phyloP scores from a whole-genome alignment of 495 filamentous ascomycete species.

The Rhypophila decipiens region DNA sequence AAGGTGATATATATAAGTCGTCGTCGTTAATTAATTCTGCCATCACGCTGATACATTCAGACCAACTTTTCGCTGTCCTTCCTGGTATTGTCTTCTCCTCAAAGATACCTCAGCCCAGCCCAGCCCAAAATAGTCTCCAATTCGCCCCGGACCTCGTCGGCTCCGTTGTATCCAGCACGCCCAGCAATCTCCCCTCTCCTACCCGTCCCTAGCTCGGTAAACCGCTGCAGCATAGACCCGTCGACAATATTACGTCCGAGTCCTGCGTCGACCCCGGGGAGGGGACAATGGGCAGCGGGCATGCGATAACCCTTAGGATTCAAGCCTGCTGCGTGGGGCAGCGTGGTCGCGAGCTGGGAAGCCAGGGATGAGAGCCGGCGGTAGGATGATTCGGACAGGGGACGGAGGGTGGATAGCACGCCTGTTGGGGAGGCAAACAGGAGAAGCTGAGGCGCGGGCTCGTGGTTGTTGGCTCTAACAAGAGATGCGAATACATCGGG shows the following conservation, averaged over 20 bases:
- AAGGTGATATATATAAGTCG: no score
- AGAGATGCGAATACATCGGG: slow-evolving; percentile 15
- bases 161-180: slow-evolving; percentile 44
- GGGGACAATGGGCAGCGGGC: slow-evolving; percentile 20
- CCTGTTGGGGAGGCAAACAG: slow-evolving; percentile 70
- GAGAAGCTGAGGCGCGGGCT: slow-evolving; percentile 43
- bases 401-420: slow-evolving; percentile 65
- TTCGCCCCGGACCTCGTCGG: slow-evolving; percentile 30
- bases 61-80: no score
- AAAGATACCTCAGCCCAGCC: slow-evolving; percentile 30
- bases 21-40: no score
- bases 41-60: no score
- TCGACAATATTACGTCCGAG: slow-evolving; percentile 46
- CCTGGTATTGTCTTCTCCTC: no score
- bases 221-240: slow-evolving; percentile 49
- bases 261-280: slow-evolving; percentile 39
- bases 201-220: slow-evolving; percentile 63
- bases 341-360: slow-evolving; percentile 65
- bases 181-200: slow-evolving; percentile 63
- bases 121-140: slow-evolving; percentile 30
- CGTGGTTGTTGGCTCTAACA: slow-evolving; percentile 1
- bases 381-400: slow-evolving; percentile 73
- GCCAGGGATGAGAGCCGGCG: slow-evolving; percentile 77
- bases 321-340: slow-evolving; percentile 70
- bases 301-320: slow-evolving; percentile 75